These are phyloP conservation scores for Moesziomyces aphidis DNA, from an alignment of 1,284 basidiomycete genomes.

Conservation along the genomic window DNA sequence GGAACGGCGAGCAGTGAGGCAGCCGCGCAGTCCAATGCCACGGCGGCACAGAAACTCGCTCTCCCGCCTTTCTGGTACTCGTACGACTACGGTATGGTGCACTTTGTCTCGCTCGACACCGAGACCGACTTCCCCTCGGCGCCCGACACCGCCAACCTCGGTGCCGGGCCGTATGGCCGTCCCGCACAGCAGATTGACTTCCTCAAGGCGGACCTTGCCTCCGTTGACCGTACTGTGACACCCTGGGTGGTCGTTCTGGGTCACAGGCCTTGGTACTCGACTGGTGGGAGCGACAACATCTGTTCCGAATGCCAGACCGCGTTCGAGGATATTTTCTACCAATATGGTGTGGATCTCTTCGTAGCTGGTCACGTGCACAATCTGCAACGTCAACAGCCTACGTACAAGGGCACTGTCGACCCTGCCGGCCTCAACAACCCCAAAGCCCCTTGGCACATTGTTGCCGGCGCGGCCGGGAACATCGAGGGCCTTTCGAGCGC, in stretches of 20 bases:
- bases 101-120: constrained; percentile 56
- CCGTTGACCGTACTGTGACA: constrained; percentile 67
- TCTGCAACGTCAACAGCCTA: constrained; percentile 66
- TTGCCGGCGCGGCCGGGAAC: constrained; percentile 68
- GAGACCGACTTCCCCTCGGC: constrained; percentile 54
- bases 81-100: constrained; percentile 54
- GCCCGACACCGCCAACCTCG: constrained; percentile 46
- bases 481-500: constrained; percentile 58
- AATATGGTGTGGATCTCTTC: constrained; percentile 67
- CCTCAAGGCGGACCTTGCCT: constrained; percentile 65
- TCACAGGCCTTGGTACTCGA: constrained; percentile 65
- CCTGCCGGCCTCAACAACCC: constrained; percentile 57
- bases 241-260: constrained; percentile 68
- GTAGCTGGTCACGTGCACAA: constrained; percentile 68
- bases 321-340: constrained; percentile 66
- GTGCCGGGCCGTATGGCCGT: constrained; percentile 26
- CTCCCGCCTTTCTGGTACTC: constrained; percentile 50
- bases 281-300: constrained; percentile 33
- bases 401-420: constrained; percentile 59
- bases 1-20: constrained; percentile 11
- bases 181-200: constrained; percentile 45
- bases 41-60: constrained; percentile 13
- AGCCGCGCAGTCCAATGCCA: constrained; percentile 12
- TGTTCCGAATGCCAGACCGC: constrained; percentile 65
- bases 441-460: constrained; percentile 61